A percentile compares a stretch with the other conserved stretches of the same genome.
Conservation (phyloP, 495 filamentous ascomycete species). For the Penicillium odoratum region DNA sequence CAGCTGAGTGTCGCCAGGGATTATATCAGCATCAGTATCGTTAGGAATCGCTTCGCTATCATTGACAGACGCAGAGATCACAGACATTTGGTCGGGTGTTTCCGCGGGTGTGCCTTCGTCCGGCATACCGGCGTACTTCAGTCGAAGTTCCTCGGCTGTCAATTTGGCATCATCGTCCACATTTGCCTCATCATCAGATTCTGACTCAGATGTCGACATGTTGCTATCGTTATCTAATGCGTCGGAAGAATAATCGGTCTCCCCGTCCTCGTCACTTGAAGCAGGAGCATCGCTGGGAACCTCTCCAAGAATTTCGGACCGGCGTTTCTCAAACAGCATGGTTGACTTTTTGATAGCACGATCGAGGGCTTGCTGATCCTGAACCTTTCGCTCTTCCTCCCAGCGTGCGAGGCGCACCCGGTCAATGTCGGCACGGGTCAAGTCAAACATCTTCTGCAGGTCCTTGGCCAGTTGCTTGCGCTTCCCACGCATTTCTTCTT, state of each 20-base stretch:
- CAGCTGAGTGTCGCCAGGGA: constrained; percentile 37
- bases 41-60: constrained; percentile 23
- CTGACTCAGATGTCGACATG: constrained; percentile 59
- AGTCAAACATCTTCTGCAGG: constrained; percentile 74
- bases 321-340: constrained; percentile 54
- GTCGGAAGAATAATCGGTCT: constrained; percentile 40
- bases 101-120: constrained; percentile 22
- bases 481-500: constrained; percentile 50
- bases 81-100: constrained; percentile 27
- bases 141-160: constrained; percentile 73
- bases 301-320: constrained; percentile 53
- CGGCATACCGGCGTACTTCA: constrained; percentile 76
- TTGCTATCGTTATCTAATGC: constrained; percentile 62
- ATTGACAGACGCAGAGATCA: constrained; percentile 23
- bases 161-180: constrained; percentile 70
- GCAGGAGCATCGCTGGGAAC: constrained; percentile 40
- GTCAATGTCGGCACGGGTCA: constrained; percentile 74
- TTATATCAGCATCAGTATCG: constrained; percentile 26
- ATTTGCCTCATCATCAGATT: constrained; percentile 44
- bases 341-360: constrained; percentile 74
- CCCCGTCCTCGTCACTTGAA: constrained; percentile 49
- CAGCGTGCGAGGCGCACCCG: constrained; percentile 68
- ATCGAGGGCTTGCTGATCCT: constrained; percentile 79
- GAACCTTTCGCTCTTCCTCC: constrained; percentile 81
- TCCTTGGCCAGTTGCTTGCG: constrained; percentile 72